Evolutionary conservation across 371 early-diverging fungal species (phyloP).

Genomic region (Syncephalastrum monosporum): DNA sequence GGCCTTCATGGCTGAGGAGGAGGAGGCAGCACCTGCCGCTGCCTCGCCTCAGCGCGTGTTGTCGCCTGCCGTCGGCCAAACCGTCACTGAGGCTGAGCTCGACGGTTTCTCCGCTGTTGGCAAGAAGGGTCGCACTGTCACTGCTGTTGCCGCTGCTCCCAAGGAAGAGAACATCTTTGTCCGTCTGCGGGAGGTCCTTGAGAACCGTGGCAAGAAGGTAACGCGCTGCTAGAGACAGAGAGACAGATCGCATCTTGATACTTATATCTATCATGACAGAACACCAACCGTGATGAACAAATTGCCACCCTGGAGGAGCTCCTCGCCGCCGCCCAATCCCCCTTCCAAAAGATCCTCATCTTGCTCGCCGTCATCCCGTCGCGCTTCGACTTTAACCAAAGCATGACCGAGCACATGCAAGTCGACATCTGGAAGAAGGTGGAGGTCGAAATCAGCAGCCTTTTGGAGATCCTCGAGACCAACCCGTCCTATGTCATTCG

Average conservation of each 20-base stretch:
- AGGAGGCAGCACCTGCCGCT: slow-evolving; percentile 20
- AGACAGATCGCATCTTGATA: neutral
- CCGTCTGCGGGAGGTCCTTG: slow-evolving; percentile 76
- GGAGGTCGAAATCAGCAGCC: slow-evolving; percentile 66
- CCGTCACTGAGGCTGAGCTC: slow-evolving; percentile 48
- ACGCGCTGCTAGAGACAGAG: neutral
- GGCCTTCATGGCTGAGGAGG: slow-evolving; percentile 51
- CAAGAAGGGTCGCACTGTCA: slow-evolving; percentile 73
- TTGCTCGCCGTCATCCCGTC: slow-evolving; percentile 87
- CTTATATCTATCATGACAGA: slow-evolving; percentile 41
- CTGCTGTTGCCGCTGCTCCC: slow-evolving; percentile 28
- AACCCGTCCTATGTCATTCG: slow-evolving; percentile 58
- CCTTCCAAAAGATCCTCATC: slow-evolving; percentile 85
- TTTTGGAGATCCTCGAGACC: slow-evolving; percentile 75
- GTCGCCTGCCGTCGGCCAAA: slow-evolving; percentile 9
- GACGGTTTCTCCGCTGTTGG: slow-evolving; percentile 84
- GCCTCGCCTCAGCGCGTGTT: slow-evolving; percentile 2
- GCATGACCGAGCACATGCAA: slow-evolving; percentile 70
- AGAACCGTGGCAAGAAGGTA: slow-evolving; percentile 92
- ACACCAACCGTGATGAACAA: slow-evolving; percentile 84
- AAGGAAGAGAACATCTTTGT: slow-evolving; percentile 80
- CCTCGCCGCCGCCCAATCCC: slow-evolving; percentile 63
- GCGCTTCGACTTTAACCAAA: slow-evolving; percentile 83
- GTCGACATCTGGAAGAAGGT: slow-evolving; percentile 81
- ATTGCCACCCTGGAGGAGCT: slow-evolving; percentile 70